Evolutionary conservation across 768 basidiomycete genomes (phyloP).

Genomic region (Strobilomyces dryophilus): DNA sequence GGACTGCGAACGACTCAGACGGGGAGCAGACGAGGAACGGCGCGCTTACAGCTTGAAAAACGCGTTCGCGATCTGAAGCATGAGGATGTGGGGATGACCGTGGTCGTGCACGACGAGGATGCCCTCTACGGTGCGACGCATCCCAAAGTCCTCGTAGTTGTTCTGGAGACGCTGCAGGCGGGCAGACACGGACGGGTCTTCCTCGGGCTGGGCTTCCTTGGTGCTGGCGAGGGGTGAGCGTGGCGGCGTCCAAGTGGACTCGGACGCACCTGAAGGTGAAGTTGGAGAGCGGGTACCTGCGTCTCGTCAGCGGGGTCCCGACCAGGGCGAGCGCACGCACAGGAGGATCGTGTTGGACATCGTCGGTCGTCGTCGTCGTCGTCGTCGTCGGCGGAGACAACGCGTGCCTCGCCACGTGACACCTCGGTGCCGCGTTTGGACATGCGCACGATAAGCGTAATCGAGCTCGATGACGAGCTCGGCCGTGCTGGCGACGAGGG

Average conservation of each 20-base stretch:
- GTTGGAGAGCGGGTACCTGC: constrained; percentile 81
- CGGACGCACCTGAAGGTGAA: constrained; percentile 78
- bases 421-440: too few relatives aligned
- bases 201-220: constrained; percentile 95
- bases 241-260: neutral
- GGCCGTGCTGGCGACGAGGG: neutral
- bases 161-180: constrained; percentile 91
- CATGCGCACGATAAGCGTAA: too few relatives aligned
- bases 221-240: constrained; percentile 50
- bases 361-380: constrained; percentile 23
- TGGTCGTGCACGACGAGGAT: constrained; percentile 84
- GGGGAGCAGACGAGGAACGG: neutral
- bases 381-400: constrained; percentile 14
- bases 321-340: constrained; percentile 26
- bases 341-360: constrained; percentile 55
- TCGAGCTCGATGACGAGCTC: neutral
- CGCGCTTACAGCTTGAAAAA: constrained; percentile 94
- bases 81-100: constrained; percentile 95
- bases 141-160: constrained; percentile 96
- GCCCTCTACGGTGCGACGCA: constrained; percentile 91
- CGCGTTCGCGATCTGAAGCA: constrained; percentile 97
- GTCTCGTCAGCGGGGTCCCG: neutral
- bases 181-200: constrained; percentile 94
- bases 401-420: constrained; percentile 14
- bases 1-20: constrained; percentile 48